Percentiles rank a stretch among this genome's conserved stretches.
These are phyloP conservation scores for Phytophthora pinifolia DNA, from an alignment of 352 stramenopile genomes.

Conservation along the genomic window DNA sequence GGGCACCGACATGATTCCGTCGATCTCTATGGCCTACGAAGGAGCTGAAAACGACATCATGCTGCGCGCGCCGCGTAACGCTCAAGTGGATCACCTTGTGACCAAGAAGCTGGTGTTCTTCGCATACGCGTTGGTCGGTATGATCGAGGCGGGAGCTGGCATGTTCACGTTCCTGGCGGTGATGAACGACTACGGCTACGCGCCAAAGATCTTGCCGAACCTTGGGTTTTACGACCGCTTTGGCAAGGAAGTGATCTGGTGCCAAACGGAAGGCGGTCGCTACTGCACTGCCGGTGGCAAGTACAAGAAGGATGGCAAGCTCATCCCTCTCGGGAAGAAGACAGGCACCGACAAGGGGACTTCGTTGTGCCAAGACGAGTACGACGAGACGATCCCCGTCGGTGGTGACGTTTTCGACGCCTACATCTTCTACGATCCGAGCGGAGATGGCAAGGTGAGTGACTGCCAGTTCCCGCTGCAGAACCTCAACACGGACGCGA, in stretches of 20 bases:
- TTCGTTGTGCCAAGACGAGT: conserved; percentile 40
- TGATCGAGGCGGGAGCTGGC: conserved; percentile 83
- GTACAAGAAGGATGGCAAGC: conserved; percentile 41
- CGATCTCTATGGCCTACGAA: conserved; percentile 94
- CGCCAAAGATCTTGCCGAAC: conserved; percentile 76
- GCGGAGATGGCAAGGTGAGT: conserved; percentile 59
- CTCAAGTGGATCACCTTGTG: conserved; percentile 84
- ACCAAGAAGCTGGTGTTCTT: conserved; percentile 88
- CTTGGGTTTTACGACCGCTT: conserved; percentile 82
- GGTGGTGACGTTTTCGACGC: conserved; percentile 69
- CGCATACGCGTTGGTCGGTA: conserved; percentile 86
- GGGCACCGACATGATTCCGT: conserved; percentile 92
- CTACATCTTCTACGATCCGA: conserved; percentile 81
- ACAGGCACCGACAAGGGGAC: conserved; percentile 28
- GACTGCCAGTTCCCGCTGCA: conserved; percentile 84
- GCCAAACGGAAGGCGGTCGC: conserved; percentile 54
- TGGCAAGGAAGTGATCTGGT: conserved; percentile 88
- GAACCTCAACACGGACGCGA: conserved; percentile 55
- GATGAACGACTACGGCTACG: conserved; percentile 90
- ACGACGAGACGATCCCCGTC: conserved; percentile 49
- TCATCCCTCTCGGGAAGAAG: conserved; percentile 35
- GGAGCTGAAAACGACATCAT: conserved; percentile 88
- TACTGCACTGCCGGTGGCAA: conserved; percentile 74
- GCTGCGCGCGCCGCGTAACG: conserved; percentile 76
- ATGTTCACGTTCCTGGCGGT: conserved; percentile 91